Base-by-base conservation (phyloP, 176 grass and related monocot genomes). In the Oryza australiensis region DNA sequence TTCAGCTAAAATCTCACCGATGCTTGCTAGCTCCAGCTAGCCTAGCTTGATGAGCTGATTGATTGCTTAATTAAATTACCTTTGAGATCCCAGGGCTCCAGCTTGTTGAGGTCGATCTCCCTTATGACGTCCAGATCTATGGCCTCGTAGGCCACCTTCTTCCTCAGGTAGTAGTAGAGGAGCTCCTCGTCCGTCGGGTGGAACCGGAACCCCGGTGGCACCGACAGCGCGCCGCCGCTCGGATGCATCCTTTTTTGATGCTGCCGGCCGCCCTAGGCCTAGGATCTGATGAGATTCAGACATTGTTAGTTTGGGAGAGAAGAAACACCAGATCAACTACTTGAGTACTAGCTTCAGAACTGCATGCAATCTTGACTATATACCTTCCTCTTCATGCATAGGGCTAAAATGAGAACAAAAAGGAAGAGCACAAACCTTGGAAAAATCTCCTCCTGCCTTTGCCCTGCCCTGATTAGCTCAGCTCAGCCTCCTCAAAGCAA, bases 91-190 rank as follows among this genome's bases (percentile, higher is more conserved):
- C 95, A 98, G 28, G 95, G 95, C 75, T 98, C 95, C 37, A 95
- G 92, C 78, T 87, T 98, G 85, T 95, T 98, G 49, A 95, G 84
- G 38, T 98, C 95, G 66, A 98, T 91, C 35, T 94, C 92, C 82
- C 95, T 89, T 73, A 98, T 98, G 84, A 98, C 92, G 80, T 98
- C 95, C 51, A 98, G 92, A 95, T 98, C 95, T 75, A 95, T 98
- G 70, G 92, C 88, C 88, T 98, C 95, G 83, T 83, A 98, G 29
- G 95, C 90, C 28, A 93, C 90, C 68, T 98, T 98, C 84, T 98
- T 98, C 84, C 95, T 91, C 85, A 98, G 75, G 88, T 98, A 98
- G 86, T 98, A 98, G 84, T 98, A 91, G 45, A 98, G 92, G 66
- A 98, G 92, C 84, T 98, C 95, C 81, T 98, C 95, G 7, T 98